Evolutionary conservation across 208 protist genomes (phyloP), one percentile per base, ranked within the genome.

Genomic region (Angomonas ambiguus): DNA sequence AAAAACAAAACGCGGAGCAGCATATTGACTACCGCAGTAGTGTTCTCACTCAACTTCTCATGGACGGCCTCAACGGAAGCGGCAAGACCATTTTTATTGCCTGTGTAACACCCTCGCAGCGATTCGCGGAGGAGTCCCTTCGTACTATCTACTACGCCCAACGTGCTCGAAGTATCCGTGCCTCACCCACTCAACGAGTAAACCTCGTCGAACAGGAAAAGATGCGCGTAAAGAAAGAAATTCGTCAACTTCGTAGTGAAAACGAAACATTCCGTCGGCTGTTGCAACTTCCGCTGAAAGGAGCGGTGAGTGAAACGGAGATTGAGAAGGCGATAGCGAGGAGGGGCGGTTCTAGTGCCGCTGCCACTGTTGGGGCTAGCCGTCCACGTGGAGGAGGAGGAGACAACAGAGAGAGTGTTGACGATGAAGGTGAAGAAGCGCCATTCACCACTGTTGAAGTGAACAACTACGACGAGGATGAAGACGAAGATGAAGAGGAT

Each of bases 21-120:
- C 90, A 87, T 62, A 83, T 96, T 34, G 82, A 87, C n/a, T 96
- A 93, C 76, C 85, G 92, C 35, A 91, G 84, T 1, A 93, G 85
- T 51, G 64, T 90, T 8, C 79, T 96, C 30, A 96, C 91, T 20
- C 79, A 92, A 73, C 83, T 94, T 22, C 87, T 96, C 22, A 93
- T 93, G 83, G 85, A 94, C 56, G 87, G 81, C 62, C 76, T 96
- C 32, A 76, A 82, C 56, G 91, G 91, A 3, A 75, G 82, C 51
- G 84, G 79, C 49, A 74, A 74, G 25, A 91, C 88, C 5, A 35
- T 92, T 3, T 75, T 96, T 62, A 61, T 96, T n/a, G 87, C 87
- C 16, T 94, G 88, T 74, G 82, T 94, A 31, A 90, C 86, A 20
- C 91, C 91, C 10, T 81, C 79, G 48, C 66, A 58, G 18, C 67